Evolutionary conservation across 352 stramenopile genomes (phyloP), one percentile per base, ranked within the genome.

Genomic region (Globisporangium yorkense): DNA sequence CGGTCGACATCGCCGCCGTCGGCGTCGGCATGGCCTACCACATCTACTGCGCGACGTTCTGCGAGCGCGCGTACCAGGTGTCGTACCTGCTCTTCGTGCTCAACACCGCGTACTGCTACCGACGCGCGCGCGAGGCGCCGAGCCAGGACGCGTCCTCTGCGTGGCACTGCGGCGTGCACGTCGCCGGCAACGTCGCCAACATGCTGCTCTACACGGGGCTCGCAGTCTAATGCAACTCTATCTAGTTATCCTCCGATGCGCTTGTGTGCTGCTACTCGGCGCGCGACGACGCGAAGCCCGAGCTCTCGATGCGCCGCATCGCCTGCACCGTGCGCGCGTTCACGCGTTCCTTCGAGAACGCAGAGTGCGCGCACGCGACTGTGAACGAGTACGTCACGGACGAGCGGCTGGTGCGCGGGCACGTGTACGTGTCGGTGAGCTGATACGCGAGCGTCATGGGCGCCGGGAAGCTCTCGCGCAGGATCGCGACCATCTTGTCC

Each of bases 91-190:
- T 88, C 21, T 78, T 88, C 56, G 61, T 89, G n/a, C 56, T 63
- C 66, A 87, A 91, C 63, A 84, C 71, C 6, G 76, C 65, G 35
- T 89, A 78, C 67, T 91, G 80, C 72, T 93, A 93, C 70, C 48
- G 75, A 16, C 73, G 80, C 50, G 83, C 83, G 24, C 78, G 83
- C 40, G 69, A 78, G 46, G 64, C 80, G 7, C 41, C 61, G 5
- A 80, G 83, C 65, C 77, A 89, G 63, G 65, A 93, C 71, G 56
- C 75, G 15, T 89, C 80, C 5, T 91, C 83, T 18, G 76, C 73
- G 7, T 93, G 83, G 83, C 83, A 93, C 70, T 89, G 82, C 61
- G 78, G 71, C 31, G 69, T 93, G 55, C 83, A 93, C 61, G 43
- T 93, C 46, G 65, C 89, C 47, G 80, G 83, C 60, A 93, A 93